Conservation (phyloP, 2,329 filamentous ascomycete species). For the Microdochium paspali region DNA sequence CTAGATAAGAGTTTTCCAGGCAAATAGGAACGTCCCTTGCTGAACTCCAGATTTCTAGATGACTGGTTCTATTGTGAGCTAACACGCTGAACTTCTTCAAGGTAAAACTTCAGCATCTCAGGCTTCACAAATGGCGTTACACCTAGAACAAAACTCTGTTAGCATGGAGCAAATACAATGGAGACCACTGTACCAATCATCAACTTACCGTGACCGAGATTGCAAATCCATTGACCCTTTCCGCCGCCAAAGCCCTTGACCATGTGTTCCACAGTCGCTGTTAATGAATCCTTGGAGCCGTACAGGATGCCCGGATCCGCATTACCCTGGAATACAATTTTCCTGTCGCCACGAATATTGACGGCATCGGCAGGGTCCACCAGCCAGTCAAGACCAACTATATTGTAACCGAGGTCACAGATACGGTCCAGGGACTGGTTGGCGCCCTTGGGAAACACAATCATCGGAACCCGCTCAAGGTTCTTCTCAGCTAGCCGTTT, state of each 20-base stretch:
- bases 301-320: conserved; percentile 92
- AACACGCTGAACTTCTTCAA: conserved; percentile 78
- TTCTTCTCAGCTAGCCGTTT: conserved; percentile 63
- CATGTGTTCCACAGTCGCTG: conserved; percentile 74
- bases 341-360: conserved; percentile 65
- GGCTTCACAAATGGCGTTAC: conserved; percentile 94
- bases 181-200: background rate
- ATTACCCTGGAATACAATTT: conserved; percentile 81
- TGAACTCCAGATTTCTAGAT: conserved; percentile 11
- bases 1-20: conserved; percentile 15
- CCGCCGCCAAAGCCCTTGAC: conserved; percentile 71
- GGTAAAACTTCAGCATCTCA: conserved; percentile 86
- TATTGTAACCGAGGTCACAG: conserved; percentile 83
- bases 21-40: background rate
- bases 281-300: conserved; percentile 73
- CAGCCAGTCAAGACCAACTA: conserved; percentile 91
- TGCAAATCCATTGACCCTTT: conserved; percentile 90
- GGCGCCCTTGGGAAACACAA: conserved; percentile 94
- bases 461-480: conserved; percentile 82
- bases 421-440: conserved; percentile 89
- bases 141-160: conserved; percentile 36
- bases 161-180: background rate
- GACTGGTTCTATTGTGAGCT: conserved; percentile 25
- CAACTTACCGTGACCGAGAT: conserved; percentile 79
- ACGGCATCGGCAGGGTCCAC: conserved; percentile 81